These are phyloP conservation scores for Phytophthora cactorum DNA, from an alignment of 352 stramenopile species.

Conservation along the genomic window DNA sequence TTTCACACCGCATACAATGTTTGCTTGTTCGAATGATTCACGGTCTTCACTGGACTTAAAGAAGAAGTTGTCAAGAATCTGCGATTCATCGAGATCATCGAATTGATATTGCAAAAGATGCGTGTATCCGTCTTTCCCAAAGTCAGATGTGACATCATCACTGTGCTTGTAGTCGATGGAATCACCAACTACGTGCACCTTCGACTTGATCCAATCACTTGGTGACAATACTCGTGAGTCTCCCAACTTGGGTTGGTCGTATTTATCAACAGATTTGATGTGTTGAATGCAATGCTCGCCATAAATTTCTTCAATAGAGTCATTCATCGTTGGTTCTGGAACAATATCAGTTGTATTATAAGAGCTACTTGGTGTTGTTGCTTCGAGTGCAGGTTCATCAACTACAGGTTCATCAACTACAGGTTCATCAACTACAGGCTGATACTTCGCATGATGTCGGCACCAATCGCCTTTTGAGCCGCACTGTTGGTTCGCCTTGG, in stretches of 20 bases:
- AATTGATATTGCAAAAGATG: slow-evolving; percentile 1
- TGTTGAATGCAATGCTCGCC: slow-evolving; percentile 1
- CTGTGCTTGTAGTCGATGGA: too few species aligned
- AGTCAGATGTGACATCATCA: too few species aligned
- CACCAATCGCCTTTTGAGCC: neutral
- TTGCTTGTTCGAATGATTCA: slow-evolving; percentile 1
- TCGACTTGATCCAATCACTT: slow-evolving; percentile 5
- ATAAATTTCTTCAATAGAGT: neutral
- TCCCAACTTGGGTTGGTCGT: neutral
- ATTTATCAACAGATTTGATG: slow-evolving; percentile 4
- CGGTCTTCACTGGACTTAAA: neutral
- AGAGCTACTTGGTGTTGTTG: too few species aligned
- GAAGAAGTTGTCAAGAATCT: neutral
- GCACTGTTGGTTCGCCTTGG: neutral
- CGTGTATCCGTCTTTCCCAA: slow-evolving; percentile 7
- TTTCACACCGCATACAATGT: neutral
- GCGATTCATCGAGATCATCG: neutral
- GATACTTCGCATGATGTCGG: neutral
- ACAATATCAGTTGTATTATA: too few species aligned
- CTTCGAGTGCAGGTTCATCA: too few species aligned
- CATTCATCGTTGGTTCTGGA: neutral
- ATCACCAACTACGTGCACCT: neutral
- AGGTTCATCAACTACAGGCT: neutral
- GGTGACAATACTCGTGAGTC: neutral
- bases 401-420: too few species aligned